These are phyloP conservation scores for Saccharomycopsis microspora DNA, from an alignment of 805 yeast genomes.

Conservation along the genomic window DNA sequence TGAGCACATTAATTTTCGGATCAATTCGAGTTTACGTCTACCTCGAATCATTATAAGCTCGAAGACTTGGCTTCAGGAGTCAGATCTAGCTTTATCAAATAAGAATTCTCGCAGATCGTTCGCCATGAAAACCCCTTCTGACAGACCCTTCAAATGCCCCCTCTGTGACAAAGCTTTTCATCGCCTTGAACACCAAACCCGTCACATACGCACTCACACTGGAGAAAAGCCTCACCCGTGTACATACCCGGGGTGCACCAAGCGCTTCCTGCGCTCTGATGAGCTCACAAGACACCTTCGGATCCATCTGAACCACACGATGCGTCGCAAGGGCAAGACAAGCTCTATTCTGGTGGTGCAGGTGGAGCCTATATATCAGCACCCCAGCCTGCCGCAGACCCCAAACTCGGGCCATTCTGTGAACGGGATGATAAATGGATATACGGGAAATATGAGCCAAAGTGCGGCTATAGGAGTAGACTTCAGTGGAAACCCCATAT, in stretches of 20 bases:
- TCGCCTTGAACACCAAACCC: conserved; percentile 65
- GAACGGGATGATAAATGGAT: not conserved
- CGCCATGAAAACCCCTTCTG: too few relatives aligned
- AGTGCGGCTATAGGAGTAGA: conserved; percentile 12
- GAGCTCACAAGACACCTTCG: conserved; percentile 65
- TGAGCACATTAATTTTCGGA: too few relatives aligned
- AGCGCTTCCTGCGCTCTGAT: conserved; percentile 59
- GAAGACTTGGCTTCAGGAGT: too few relatives aligned
- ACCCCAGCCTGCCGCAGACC: not conserved
- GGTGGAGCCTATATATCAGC: conserved; percentile 1
- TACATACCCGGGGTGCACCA: conserved; percentile 57
- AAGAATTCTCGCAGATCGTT: too few relatives aligned
- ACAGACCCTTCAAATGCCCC: conserved; percentile 60
- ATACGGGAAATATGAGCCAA: not conserved
- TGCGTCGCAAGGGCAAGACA: conserved; percentile 39
- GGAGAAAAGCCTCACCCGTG: conserved; percentile 79
- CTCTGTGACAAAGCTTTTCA: conserved; percentile 67
- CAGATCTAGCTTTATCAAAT: too few relatives aligned
- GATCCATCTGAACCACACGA: conserved; percentile 61
- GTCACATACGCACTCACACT: conserved; percentile 72
- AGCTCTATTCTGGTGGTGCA: conserved; percentile 7
- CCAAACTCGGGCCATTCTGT: not conserved
- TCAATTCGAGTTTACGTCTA: too few relatives aligned
- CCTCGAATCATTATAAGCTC: too few relatives aligned
- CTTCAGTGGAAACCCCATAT: conserved; percentile 16